Conservation (phyloP, 108 stramenopile genomes). For the Cyclotella kingstonii region DNA sequence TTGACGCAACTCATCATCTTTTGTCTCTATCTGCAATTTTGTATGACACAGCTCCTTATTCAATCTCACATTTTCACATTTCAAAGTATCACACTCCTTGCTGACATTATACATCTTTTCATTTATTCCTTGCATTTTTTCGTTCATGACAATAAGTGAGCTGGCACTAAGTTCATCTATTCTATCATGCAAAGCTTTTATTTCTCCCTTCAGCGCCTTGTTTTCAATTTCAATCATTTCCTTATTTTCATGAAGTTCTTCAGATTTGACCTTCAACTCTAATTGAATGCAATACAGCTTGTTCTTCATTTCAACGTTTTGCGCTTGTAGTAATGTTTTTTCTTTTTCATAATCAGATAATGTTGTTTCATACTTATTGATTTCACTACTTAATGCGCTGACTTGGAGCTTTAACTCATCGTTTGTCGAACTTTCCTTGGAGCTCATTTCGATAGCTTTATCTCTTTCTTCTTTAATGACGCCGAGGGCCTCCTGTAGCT, state of each 20-base stretch:
- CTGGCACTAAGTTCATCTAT: background rate
- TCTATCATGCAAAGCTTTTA: background rate
- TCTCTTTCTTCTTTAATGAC: background rate
- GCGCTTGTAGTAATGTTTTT: constrained; percentile 11
- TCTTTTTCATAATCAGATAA: constrained; percentile 9
- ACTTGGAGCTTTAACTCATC: constrained; percentile 8
- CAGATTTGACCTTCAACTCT: constrained; percentile 19
- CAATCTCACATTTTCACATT: constrained; percentile 10
- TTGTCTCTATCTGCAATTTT: background rate
- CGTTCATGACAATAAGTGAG: background rate
- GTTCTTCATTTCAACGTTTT: constrained; percentile 8
- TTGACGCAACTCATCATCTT: constrained; percentile 3
- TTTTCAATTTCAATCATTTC: constrained; percentile 14
- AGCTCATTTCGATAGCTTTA: background rate
- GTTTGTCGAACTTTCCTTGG: background rate
- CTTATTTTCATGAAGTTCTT: constrained; percentile 13
- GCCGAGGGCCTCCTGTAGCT: no score
- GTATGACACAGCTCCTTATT: background rate
- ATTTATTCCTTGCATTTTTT: no score
- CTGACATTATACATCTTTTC: no score
- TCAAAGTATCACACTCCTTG: background rate
- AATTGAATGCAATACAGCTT: constrained; percentile 7
- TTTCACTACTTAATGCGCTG: background rate
- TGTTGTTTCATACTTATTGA: background rate
- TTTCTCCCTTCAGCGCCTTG: constrained; percentile 3